Conservation (phyloP, 257 asterid species). For the Capsicum rhomboideum region DNA sequence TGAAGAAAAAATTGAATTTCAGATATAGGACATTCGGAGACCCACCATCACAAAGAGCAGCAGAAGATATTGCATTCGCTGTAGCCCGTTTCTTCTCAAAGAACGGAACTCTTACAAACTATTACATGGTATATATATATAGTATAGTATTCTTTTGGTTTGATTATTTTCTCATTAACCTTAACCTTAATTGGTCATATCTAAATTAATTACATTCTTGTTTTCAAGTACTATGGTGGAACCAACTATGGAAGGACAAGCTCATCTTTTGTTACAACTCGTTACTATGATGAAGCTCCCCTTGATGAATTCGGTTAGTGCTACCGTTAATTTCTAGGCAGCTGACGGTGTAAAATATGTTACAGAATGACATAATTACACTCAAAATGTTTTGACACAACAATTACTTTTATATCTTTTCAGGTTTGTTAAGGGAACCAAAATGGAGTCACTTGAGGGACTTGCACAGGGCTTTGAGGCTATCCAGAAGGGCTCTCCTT, state of each 20-base stretch:
- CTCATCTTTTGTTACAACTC: slow-evolving; percentile 65
- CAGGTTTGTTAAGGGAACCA: slow-evolving; percentile 67
- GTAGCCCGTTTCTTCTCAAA: slow-evolving; percentile 61
- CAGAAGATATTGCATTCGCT: slow-evolving; percentile 59
- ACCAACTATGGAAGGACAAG: slow-evolving; percentile 70
- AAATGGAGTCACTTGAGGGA: slow-evolving; percentile 63
- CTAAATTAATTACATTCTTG: background rate
- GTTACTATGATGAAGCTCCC: slow-evolving; percentile 86
- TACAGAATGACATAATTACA: background rate
- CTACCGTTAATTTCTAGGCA: background rate
- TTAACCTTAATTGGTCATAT: background rate
- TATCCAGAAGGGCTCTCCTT: slow-evolving; percentile 51
- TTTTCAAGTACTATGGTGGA: slow-evolving; percentile 66
- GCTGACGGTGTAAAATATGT: background rate
- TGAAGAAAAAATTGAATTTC: background rate
- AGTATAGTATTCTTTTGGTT: no score
- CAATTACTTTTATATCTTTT: background rate
- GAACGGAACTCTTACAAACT: slow-evolving; percentile 66
- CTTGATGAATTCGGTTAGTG: slow-evolving; percentile 62
- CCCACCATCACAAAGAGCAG: slow-evolving; percentile 65
- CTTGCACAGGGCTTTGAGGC: slow-evolving; percentile 53
- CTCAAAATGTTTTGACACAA: background rate
- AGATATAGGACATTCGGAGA: slow-evolving; percentile 68
- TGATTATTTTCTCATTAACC: background rate
- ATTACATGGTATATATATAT: slow-evolving; percentile 45